A percentile compares a stretch with the other conserved stretches of the same genome.
phyloP scores from a whole-genome alignment of 768 basidiomycete genomes.

The Pleurotus citrinopileatus region DNA sequence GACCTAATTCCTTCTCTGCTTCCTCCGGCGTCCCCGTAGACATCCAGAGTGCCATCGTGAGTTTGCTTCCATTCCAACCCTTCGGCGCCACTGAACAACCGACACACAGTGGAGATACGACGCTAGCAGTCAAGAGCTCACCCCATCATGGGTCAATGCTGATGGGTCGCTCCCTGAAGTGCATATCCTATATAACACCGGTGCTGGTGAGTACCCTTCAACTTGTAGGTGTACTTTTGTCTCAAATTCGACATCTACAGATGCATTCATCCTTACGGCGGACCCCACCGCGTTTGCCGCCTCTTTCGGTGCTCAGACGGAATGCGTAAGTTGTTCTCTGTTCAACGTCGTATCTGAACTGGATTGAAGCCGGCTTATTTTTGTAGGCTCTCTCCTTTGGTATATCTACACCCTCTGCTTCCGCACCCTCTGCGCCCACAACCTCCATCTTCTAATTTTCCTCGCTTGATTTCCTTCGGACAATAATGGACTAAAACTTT shows the following conservation, averaged over 20 bases:
- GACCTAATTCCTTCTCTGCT: neutral
- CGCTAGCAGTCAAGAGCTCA: neutral
- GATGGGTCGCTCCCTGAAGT: neutral
- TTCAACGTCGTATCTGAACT: neutral
- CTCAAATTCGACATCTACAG: neutral
- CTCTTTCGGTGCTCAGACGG: neutral
- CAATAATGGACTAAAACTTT: no score
- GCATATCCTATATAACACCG: neutral
- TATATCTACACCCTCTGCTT: neutral
- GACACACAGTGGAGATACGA: neutral
- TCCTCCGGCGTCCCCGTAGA: neutral
- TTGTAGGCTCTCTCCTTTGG: neutral
- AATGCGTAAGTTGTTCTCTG: neutral
- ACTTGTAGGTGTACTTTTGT: neutral
- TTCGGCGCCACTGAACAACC: neutral
- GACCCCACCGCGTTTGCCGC: neutral
- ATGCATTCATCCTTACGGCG: neutral
- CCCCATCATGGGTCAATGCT: neutral
- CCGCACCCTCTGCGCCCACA: no score
- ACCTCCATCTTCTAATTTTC: no score
- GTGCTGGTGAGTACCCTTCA: neutral
- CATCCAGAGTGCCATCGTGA: constrained; percentile 4
- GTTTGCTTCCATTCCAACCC: neutral
- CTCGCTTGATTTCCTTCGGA: no score
- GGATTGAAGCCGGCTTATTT: neutral